These are phyloP conservation scores for Escallonia rubra DNA, from an alignment of 129 eudicot genomes.

Conservation along the genomic window DNA sequence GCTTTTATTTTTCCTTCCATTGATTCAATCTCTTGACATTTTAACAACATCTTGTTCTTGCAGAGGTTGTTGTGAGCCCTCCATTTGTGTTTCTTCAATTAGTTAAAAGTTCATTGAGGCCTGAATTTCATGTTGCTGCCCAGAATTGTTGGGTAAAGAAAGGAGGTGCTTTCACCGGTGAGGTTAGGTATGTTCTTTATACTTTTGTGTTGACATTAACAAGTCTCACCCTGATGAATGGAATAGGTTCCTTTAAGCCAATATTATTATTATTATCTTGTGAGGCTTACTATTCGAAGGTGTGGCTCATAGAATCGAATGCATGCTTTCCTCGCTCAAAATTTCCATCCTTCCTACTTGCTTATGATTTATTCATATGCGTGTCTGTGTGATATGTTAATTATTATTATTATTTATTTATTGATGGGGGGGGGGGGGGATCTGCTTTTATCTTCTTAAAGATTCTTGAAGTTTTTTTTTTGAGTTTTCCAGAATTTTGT, in stretches of 20 bases:
- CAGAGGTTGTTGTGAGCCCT: constrained; percentile 98
- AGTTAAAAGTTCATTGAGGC: constrained; percentile 60
- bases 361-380: not conserved
- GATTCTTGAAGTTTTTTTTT: too few species aligned
- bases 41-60: constrained; percentile 16
- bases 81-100: constrained; percentile 80
- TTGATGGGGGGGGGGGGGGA: too few species aligned
- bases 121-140: constrained; percentile 92
- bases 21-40: not conserved
- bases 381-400: not conserved
- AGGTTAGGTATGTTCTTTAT: constrained; percentile 64
- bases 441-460: too few species aligned
- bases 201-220: not conserved
- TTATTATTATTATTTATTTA: not conserved
- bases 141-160: constrained; percentile 98
- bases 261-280: too few species aligned
- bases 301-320: too few species aligned
- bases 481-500: not conserved
- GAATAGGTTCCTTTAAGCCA: too few species aligned
- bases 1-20: not conserved
- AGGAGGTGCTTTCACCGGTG: constrained; percentile 98
- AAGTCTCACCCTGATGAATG: not conserved
- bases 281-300: too few species aligned
- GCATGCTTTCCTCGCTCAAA: constrained; percentile 1
- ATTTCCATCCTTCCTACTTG: not conserved